Conservation (phyloP, 1,284 basidiomycete genomes). For the Inonotus obliquus region DNA sequence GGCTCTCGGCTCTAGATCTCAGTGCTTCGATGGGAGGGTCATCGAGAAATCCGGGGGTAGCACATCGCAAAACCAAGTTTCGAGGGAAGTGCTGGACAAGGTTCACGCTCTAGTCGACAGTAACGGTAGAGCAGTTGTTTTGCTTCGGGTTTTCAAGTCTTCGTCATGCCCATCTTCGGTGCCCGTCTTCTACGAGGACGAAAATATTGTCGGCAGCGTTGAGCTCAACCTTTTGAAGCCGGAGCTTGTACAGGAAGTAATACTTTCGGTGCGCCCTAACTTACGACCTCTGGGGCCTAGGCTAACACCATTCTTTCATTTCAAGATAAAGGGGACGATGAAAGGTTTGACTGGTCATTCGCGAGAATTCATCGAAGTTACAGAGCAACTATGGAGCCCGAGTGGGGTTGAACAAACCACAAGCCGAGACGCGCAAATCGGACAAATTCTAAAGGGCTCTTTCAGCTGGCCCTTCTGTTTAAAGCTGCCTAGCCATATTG, state of each 20-base stretch:
- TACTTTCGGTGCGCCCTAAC: conserved; percentile 6
- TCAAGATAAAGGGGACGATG: conserved; percentile 2
- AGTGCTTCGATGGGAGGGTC: too few species aligned
- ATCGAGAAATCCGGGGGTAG: background rate
- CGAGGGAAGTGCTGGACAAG: background rate
- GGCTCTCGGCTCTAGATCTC: background rate
- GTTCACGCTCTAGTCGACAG: background rate
- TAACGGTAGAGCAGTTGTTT: background rate
- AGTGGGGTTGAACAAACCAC: background rate
- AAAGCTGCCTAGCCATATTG: background rate
- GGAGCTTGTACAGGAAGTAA: conserved; percentile 4
- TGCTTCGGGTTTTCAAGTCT: background rate
- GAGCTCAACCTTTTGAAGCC: conserved; percentile 12
- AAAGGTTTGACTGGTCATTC: background rate
- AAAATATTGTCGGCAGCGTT: conserved; percentile 5
- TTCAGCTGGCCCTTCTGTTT: conserved; percentile 11
- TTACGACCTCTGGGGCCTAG: background rate
- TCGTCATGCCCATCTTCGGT: background rate
- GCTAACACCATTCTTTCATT: too few species aligned
- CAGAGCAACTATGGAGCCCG: background rate
- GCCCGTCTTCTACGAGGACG: conserved; percentile 3
- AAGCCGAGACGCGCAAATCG: background rate
- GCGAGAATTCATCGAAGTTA: background rate
- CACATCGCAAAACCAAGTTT: background rate
- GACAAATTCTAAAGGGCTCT: conserved; percentile 2